Evolutionary conservation across 108 stramenopile genomes (phyloP).

Genomic region (Skeletonema marinoi): DNA sequence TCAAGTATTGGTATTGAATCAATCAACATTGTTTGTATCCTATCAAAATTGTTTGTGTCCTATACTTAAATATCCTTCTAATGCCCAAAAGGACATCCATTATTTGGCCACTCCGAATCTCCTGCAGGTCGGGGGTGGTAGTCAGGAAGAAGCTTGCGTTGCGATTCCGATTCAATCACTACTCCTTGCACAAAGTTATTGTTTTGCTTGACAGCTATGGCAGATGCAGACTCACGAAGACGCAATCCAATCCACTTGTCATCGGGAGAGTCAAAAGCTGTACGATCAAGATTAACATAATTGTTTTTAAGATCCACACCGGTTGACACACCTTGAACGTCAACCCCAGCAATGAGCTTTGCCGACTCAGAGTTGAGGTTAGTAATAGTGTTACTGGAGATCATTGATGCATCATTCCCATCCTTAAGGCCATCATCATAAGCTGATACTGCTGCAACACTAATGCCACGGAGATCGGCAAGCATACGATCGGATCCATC

Average conservation of each 20-base stretch:
- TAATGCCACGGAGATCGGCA: constrained; percentile 11
- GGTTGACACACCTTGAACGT: constrained; percentile 12
- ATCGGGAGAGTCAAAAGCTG: not conserved
- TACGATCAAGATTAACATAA: not conserved
- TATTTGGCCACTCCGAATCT: not conserved
- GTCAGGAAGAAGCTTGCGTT: not conserved
- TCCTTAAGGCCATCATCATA: not conserved
- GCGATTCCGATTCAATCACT: no score
- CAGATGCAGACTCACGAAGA: not conserved
- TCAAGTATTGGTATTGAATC: no score
- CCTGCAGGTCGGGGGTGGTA: not conserved
- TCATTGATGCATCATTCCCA: not conserved
- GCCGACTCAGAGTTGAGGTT: constrained; percentile 1
- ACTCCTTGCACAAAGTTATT: not conserved
- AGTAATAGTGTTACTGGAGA: not conserved
- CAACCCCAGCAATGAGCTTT: constrained; percentile 2
- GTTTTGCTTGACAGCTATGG: not conserved
- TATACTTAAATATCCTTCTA: not conserved
- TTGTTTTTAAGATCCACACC: not conserved
- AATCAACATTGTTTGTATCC: no score
- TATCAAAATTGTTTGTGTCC: no score
- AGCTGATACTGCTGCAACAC: constrained; percentile 7
- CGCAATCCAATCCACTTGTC: constrained; percentile 18
- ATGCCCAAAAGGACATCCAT: constrained; percentile 1
- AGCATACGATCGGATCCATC: not conserved